A percentile compares a stretch with the other conserved stretches of the same genome.
phyloP scores from a whole-genome alignment of 2,329 filamentous ascomycete species.

The Fusarium algeriense region DNA sequence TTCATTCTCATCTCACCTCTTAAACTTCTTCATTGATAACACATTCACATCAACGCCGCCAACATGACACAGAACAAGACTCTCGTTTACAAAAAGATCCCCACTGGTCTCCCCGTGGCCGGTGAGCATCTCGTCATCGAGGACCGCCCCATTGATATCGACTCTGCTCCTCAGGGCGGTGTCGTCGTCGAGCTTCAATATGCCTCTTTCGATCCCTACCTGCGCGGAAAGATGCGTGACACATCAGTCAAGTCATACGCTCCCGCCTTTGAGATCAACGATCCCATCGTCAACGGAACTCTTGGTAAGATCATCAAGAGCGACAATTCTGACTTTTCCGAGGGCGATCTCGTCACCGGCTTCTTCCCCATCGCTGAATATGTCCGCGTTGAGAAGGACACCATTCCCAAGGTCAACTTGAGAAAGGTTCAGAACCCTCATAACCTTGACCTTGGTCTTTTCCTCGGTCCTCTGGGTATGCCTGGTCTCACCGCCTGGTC shows the following conservation, averaged over 20 bases:
- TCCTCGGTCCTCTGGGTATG: conserved; percentile 75
- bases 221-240: conserved; percentile 82
- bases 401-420: conserved; percentile 53
- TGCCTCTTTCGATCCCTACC: conserved; percentile 86
- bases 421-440: conserved; percentile 76
- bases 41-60: background rate
- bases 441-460: conserved; percentile 74
- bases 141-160: conserved; percentile 73
- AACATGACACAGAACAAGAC: conserved; percentile 73
- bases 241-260: conserved; percentile 69
- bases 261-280: conserved; percentile 65
- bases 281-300: conserved; percentile 73
- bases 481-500: conserved; percentile 78
- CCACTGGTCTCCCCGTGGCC: conserved; percentile 73
- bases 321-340: conserved; percentile 70
- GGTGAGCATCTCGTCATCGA: conserved; percentile 79
- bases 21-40: background rate
- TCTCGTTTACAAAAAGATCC: conserved; percentile 78
- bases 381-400: conserved; percentile 61
- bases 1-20: background rate
- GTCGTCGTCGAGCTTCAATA: conserved; percentile 79
- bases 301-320: conserved; percentile 80
- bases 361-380: conserved; percentile 77
- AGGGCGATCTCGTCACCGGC: conserved; percentile 75
- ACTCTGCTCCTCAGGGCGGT: conserved; percentile 68